phyloP scores from a whole-genome alignment of 179 eudicot genomes.

The Amaranthus tricolor region DNA sequence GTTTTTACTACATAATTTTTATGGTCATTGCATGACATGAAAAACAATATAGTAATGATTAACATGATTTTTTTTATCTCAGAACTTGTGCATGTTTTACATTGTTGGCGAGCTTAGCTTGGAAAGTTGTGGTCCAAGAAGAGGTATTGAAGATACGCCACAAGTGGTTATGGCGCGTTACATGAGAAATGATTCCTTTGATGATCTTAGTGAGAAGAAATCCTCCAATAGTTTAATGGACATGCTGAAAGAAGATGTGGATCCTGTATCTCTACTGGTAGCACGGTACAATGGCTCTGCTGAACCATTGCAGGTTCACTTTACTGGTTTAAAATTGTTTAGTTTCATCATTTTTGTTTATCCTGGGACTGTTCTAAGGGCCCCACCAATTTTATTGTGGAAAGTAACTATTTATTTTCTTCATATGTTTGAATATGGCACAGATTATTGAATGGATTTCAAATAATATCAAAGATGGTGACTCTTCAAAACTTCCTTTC shows the following conservation, averaged over 20 bases:
- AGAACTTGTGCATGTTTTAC: slow-evolving; percentile 74
- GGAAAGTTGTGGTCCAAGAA: slow-evolving; percentile 84
- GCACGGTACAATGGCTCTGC: slow-evolving; percentile 74
- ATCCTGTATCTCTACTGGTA: slow-evolving; percentile 87
- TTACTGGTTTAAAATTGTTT: neutral
- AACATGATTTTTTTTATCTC: slow-evolving; percentile 26
- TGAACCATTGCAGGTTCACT: slow-evolving; percentile 59
- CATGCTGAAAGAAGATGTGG: slow-evolving; percentile 51
- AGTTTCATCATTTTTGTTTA: slow-evolving; percentile 1
- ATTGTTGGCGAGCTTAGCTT: slow-evolving; percentile 65
- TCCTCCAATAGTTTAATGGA: slow-evolving; percentile 46
- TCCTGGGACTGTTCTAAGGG: neutral
- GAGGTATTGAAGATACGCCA: slow-evolving; percentile 59
- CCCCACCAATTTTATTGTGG: slow-evolving; percentile 1
- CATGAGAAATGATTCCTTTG: slow-evolving; percentile 60
- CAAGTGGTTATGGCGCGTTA: slow-evolving; percentile 70
- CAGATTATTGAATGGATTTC: slow-evolving; percentile 92
- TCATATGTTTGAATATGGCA: slow-evolving; percentile 4
- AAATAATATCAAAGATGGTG: slow-evolving; percentile 81
- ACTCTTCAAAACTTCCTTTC: slow-evolving; percentile 79
- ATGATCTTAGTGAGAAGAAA: slow-evolving; percentile 39
- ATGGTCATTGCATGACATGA: slow-evolving; percentile 10
- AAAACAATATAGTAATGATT: slow-evolving; percentile 1
- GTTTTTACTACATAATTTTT: neutral
- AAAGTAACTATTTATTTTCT: slow-evolving; percentile 5